Evolutionary conservation across 2,329 filamentous ascomycete genomes (phyloP).

Genomic region (Aureobasidium zeae): DNA sequence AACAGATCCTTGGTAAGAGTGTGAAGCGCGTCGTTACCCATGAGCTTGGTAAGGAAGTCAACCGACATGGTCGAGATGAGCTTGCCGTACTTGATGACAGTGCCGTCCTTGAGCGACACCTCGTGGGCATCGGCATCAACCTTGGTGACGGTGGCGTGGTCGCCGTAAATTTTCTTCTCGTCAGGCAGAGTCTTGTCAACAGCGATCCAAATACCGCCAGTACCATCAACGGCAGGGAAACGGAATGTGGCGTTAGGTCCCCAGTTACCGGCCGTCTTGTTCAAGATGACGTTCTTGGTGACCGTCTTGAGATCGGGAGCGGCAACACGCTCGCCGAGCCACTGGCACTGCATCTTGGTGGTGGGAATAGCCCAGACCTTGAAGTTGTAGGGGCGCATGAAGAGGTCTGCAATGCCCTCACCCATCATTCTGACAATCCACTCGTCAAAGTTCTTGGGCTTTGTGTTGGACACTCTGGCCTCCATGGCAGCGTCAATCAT

Average conservation of each 20-base stretch:
- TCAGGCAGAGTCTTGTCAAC: conserved; percentile 87
- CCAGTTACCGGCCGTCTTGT: conserved; percentile 96
- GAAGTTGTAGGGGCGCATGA: conserved; percentile 99
- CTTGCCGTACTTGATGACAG: conserved; percentile 81
- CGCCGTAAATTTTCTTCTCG: conserved; percentile 84
- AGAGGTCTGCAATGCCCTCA: conserved; percentile 79
- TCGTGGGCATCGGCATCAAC: conserved; percentile 79
- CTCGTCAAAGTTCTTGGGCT: conserved; percentile 95
- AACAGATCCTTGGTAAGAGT: conserved; percentile 80
- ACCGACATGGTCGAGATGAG: conserved; percentile 95
- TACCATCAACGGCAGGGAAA: conserved; percentile 91
- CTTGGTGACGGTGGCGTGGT: conserved; percentile 72
- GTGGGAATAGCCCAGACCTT: conserved; percentile 99
- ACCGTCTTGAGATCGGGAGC: conserved; percentile 91
- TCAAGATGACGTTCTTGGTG: conserved; percentile 86
- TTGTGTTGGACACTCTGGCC: conserved; percentile 74
- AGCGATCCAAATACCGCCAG: conserved; percentile 97
- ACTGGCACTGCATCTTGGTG: conserved; percentile 98
- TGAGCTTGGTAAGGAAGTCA: conserved; percentile 75
- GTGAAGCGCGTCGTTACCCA: conserved; percentile 79
- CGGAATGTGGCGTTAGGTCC: conserved; percentile 97
- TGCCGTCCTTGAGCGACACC: conserved; percentile 74
- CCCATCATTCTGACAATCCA: conserved; percentile 95
- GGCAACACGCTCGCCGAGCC: conserved; percentile 97
- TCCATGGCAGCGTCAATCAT: conserved; percentile 92